Evolutionary conservation across 2,329 filamentous ascomycete species (phyloP).

Genomic region (Kalaharituber pfeilii): DNA sequence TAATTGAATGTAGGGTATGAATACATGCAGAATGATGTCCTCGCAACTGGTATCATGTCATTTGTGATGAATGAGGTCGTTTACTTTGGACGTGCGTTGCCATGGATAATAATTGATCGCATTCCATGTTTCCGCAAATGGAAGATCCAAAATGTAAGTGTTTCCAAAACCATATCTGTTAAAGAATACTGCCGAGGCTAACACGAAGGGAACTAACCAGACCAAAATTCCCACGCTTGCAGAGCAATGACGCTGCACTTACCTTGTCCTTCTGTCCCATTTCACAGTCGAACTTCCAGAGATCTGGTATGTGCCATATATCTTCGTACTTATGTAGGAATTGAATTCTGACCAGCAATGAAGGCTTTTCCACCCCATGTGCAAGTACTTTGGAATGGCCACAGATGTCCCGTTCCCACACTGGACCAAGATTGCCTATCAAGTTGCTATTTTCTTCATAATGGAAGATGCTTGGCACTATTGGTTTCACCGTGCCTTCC

Average conservation of each 20-base stretch:
- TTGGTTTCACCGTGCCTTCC: constrained; percentile 81
- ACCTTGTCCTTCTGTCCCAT: constrained; percentile 80
- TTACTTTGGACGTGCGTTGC: constrained; percentile 82
- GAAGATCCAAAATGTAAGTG: constrained; percentile 73
- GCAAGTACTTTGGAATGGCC: constrained; percentile 75
- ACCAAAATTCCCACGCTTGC: constrained; percentile 73
- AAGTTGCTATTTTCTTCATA: constrained; percentile 87
- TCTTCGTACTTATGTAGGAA: neutral
- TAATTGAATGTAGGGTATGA: constrained; percentile 48
- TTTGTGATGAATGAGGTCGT: constrained; percentile 87
- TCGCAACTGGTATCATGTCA: constrained; percentile 94
- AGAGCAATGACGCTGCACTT: constrained; percentile 90
- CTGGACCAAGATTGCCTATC: constrained; percentile 68
- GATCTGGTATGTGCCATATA: constrained; percentile 50
- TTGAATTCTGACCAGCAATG: constrained; percentile 8
- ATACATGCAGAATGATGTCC: constrained; percentile 92
- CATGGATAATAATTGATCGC: constrained; percentile 81
- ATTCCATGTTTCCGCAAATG: constrained; percentile 80
- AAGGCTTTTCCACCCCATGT: constrained; percentile 85
- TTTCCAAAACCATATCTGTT: constrained; percentile 17
- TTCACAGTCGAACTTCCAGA: constrained; percentile 97
- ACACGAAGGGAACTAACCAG: constrained; percentile 2
- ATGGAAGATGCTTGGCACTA: constrained; percentile 98
- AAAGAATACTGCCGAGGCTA: neutral
- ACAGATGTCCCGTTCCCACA: constrained; percentile 82